phyloP scores from a whole-genome alignment of 371 early-diverging fungal genomes.

The Choanephora cucurbitarum region DNA sequence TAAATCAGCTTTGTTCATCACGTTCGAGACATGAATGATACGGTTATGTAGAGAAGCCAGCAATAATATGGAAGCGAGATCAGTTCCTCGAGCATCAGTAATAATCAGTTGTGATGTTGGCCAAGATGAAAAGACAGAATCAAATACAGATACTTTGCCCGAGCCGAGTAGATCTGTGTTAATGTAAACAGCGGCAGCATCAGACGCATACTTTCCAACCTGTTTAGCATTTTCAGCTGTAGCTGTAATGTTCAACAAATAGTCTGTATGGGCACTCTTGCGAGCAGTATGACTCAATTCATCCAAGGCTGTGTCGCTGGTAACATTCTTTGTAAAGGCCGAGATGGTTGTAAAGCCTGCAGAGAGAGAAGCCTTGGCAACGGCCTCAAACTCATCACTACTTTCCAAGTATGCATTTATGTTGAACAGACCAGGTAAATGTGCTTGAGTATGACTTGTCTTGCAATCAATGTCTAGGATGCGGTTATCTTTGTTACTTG shows the following conservation, averaged over 20 bases:
- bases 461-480: conserved; percentile 85
- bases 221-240: conserved; percentile 59
- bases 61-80: conserved; percentile 87
- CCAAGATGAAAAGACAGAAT: conserved; percentile 75
- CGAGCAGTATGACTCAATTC: conserved; percentile 57
- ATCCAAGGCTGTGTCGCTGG: conserved; percentile 55
- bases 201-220: conserved; percentile 34
- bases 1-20: conserved; percentile 79
- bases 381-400: conserved; percentile 55
- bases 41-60: conserved; percentile 82
- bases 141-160: conserved; percentile 59
- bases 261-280: conserved; percentile 72
- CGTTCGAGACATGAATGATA: conserved; percentile 85
- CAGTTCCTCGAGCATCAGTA: conserved; percentile 81
- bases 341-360: conserved; percentile 87
- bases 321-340: conserved; percentile 56
- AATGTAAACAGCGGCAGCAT: conserved; percentile 63
- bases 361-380: conserved; percentile 74
- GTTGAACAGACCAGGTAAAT: conserved; percentile 90
- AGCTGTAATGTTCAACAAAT: conserved; percentile 72
- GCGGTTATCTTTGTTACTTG: conserved; percentile 75
- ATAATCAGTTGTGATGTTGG: conserved; percentile 73
- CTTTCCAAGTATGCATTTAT: conserved; percentile 65
- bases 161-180: conserved; percentile 54
- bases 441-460: conserved; percentile 78